Conservation (phyloP, 2,329 filamentous ascomycete species). For the Botrytis porri region DNA sequence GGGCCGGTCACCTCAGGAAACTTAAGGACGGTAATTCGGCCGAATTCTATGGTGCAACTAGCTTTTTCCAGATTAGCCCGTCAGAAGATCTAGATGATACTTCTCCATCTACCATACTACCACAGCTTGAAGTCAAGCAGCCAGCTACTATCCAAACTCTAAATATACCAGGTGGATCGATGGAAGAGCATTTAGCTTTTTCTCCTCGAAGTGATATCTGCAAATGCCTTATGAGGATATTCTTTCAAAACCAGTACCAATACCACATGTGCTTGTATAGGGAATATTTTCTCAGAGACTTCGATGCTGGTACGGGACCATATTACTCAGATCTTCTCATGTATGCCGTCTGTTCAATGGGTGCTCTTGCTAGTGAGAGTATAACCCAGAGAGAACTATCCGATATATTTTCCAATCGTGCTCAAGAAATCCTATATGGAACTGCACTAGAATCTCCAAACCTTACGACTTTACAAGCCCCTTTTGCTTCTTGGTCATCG, state of each 20-base stretch:
- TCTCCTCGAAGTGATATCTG: slow-evolving; percentile 46
- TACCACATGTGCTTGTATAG: slow-evolving; percentile 51
- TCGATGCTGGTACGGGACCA: slow-evolving; percentile 45
- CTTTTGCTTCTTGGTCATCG: slow-evolving; percentile 47
- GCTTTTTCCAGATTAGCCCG: slow-evolving; percentile 43
- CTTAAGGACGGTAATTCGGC: slow-evolving; percentile 41
- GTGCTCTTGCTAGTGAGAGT: slow-evolving; percentile 47
- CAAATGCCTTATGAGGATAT: slow-evolving; percentile 46
- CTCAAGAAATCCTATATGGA: slow-evolving; percentile 45
- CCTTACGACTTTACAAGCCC: slow-evolving; percentile 46
- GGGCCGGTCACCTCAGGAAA: slow-evolving; percentile 42
- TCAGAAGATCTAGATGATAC: slow-evolving; percentile 24
- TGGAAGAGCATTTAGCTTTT: slow-evolving; percentile 34
- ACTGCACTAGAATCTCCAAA: slow-evolving; percentile 46
- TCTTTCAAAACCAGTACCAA: slow-evolving; percentile 49
- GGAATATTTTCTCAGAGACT: slow-evolving; percentile 51
- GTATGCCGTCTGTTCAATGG: slow-evolving; percentile 49
- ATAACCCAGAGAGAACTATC: slow-evolving; percentile 39
- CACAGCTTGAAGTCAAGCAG: not conserved
- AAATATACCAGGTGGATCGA: not conserved
- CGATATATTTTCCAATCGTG: slow-evolving; percentile 45
- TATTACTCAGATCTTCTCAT: slow-evolving; percentile 51
- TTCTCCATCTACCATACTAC: slow-evolving; percentile 1
- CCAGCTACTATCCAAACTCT: not conserved
- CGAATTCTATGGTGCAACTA: slow-evolving; percentile 50